Evolutionary conservation across 768 basidiomycete species (phyloP), one percentile per base, ranked within the genome.

Genomic region (Amanita polypyramis): DNA sequence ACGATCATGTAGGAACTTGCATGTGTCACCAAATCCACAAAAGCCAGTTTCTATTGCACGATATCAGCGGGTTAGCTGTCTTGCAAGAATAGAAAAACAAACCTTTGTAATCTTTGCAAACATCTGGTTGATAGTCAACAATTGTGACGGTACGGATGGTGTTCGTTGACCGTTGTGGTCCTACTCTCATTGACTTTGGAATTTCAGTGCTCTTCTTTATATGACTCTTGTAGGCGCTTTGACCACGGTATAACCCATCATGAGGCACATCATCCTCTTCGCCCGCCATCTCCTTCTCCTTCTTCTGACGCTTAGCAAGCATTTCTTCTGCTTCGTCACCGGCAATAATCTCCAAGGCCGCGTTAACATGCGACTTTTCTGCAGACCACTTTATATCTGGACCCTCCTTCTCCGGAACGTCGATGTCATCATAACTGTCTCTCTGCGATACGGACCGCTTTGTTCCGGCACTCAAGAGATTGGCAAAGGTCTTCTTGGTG

Each of bases 101-200:
- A 90, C 92, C 92, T 80, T 96, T 97, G 67, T 99, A 99, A 65
- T 98, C 95, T 65, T 99, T 99, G 68, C 95, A 99, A 14, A 99
- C 95, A 59, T 98, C 95, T 2, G 95, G 95, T 64, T 99, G 95
- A 66, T 97, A 99, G 70, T 99, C 95, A 39, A 89, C 76, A 50
- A 97, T 83, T 3, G 95, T 98, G 39, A 95, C 94, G 2, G 90
- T 94, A 48, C 92, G 77, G 55, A 99, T 91, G 51, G 87, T 97
- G 67, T 62, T 85, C 37, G 67, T 80, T 60, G 66, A 82, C 62
- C 82, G 72, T 63, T 85, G 90, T 55, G 78, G 95, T 41, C 78
- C 93, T 45, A 79, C 80, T 53, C 83, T 79, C 83, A 93, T 93
- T 14, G 85, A 80, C 62, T 92, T 93, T 2, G 91, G 86, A 7